These are phyloP conservation scores for Fusarium sp. DNA, from an alignment of 2,329 filamentous ascomycete species.

Conservation along the genomic window DNA sequence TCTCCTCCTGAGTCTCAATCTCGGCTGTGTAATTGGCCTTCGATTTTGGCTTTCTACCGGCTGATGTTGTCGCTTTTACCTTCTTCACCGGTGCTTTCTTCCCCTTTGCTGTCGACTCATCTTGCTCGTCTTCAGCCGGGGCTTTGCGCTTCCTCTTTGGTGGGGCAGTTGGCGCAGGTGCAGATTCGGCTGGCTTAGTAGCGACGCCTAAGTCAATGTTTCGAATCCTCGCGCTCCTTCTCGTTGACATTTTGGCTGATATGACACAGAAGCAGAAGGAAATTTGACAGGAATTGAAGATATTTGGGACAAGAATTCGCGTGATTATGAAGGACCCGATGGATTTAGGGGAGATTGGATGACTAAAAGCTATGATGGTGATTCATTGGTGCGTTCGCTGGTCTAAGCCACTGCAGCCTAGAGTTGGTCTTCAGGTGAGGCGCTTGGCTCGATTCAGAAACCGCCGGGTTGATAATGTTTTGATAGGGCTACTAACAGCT, in stretches of 20 bases:
- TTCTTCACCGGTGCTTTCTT: neutral
- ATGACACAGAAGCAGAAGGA: rapidly evolving
- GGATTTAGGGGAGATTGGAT: neutral
- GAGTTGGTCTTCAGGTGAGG: neutral
- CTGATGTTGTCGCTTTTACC: rapidly evolving
- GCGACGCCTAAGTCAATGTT: neutral
- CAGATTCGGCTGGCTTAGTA: neutral
- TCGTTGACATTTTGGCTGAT: neutral
- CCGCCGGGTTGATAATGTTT: neutral
- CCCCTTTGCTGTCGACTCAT: neutral
- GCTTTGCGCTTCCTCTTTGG: neutral
- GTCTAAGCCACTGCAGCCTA: neutral
- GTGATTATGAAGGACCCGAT: neutral
- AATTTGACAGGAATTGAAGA: neutral
- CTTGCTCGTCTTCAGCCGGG: neutral
- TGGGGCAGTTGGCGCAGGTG: neutral
- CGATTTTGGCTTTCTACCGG: rapidly evolving
- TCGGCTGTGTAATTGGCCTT: rapidly evolving
- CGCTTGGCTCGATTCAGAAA: neutral
- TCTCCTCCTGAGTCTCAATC: rapidly evolving
- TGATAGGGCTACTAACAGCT: neutral
- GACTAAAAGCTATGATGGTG: neutral
- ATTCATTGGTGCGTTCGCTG: neutral
- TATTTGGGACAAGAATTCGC: too few relatives aligned
- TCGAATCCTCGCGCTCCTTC: neutral